Percentiles rank a stretch among this genome's conserved stretches.
phyloP scores from a whole-genome alignment of 192 early-diverging fungal genomes.

The Chytriomyces confervae region DNA sequence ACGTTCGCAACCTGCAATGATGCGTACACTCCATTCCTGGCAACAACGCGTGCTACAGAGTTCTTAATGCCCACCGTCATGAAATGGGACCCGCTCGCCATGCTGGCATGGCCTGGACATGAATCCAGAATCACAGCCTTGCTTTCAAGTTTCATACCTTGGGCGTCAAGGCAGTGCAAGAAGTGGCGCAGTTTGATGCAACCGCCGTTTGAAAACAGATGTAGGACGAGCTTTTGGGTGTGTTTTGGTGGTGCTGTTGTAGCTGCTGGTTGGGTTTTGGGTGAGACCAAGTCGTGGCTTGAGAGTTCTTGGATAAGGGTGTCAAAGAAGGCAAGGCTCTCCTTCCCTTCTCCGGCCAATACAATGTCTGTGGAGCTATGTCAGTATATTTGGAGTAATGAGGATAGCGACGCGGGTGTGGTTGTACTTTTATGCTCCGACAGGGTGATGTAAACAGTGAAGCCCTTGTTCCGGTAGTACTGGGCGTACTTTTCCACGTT shows the following conservation, averaged over 20 bases:
- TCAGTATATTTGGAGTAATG: too few species aligned
- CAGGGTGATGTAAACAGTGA: background rate
- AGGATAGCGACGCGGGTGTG: too few species aligned
- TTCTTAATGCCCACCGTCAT: background rate
- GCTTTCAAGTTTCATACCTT: background rate
- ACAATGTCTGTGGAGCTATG: too few species aligned
- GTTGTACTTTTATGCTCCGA: background rate
- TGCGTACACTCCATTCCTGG: background rate
- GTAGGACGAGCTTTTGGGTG: background rate
- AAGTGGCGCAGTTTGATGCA: background rate
- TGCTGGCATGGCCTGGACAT: background rate
- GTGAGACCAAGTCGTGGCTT: too few species aligned
- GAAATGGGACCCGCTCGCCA: background rate
- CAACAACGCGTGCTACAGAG: background rate
- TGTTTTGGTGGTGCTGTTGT: background rate
- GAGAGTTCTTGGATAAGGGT: too few species aligned
- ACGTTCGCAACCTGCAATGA: background rate
- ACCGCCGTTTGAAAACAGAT: background rate
- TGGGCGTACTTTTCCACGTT: conserved; percentile 15
- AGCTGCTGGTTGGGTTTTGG: too few species aligned
- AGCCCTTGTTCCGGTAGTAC: background rate
- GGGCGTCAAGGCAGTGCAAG: background rate
- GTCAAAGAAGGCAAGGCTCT: too few species aligned
- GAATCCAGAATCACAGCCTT: conserved; percentile 3
- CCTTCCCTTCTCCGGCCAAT: too few species aligned